Conservation (phyloP, 2,329 filamentous ascomycete genomes). For the Xylaria sp. region DNA sequence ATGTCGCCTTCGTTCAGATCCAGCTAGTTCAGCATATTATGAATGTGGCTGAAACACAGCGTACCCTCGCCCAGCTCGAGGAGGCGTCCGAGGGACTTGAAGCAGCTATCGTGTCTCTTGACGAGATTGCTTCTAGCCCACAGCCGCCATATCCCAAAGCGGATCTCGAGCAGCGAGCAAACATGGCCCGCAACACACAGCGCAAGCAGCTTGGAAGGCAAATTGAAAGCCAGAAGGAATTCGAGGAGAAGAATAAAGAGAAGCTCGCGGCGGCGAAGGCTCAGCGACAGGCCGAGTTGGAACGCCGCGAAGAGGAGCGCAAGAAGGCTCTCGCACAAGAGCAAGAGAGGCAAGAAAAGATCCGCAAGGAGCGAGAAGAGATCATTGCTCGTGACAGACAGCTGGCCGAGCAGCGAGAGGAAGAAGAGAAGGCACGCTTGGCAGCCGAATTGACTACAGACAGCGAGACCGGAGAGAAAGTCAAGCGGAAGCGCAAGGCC, state of each 20-base stretch:
- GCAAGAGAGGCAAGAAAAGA: constrained; percentile 74
- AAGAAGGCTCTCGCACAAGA: constrained; percentile 69
- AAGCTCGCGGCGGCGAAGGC: constrained; percentile 82
- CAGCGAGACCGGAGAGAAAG: constrained; percentile 77
- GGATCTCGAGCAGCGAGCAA: constrained; percentile 91
- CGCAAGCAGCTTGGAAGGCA: constrained; percentile 87
- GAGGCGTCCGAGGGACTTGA: constrained; percentile 80
- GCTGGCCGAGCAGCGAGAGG: constrained; percentile 69
- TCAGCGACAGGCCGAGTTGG: constrained; percentile 78
- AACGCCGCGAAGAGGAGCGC: constrained; percentile 75
- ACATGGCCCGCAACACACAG: constrained; percentile 96
- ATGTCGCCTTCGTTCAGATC: constrained; percentile 96
- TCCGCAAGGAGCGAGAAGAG: constrained; percentile 81
- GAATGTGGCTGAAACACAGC: constrained; percentile 72
- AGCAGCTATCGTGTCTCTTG: constrained; percentile 75
- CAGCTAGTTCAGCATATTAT: constrained; percentile 85
- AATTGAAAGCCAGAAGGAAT: constrained; percentile 82
- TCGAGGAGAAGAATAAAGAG: constrained; percentile 89
- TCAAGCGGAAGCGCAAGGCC: constrained; percentile 74
- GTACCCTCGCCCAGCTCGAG: constrained; percentile 79
- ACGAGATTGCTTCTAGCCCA: constrained; percentile 64
- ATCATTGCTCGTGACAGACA: constrained; percentile 77
- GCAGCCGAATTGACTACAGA: constrained; percentile 83
- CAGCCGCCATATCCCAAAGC: constrained; percentile 84
- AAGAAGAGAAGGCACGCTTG: constrained; percentile 68